Evolutionary conservation across 495 filamentous ascomycete genomes (phyloP), one percentile per base, ranked within the genome.

Genomic region (Penicillium egyptiacum): DNA sequence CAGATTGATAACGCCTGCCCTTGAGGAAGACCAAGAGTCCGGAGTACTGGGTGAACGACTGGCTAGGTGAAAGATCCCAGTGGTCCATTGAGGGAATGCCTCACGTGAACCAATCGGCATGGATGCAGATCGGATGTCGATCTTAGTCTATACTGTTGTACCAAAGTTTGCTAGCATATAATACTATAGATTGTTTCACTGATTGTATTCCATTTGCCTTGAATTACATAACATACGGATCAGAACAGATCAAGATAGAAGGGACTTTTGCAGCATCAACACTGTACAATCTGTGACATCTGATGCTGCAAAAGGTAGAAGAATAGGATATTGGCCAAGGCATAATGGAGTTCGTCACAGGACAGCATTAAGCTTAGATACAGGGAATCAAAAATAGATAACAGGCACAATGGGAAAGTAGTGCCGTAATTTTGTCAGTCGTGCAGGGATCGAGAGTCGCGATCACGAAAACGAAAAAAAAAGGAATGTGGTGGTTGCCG

Each of bases 201-300:
- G 31, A 16, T 17, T 12, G 22, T 3, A 28, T 52, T 22, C 35
- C 35, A 52, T 52, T 50, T 52, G 64, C 55, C 59, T 26, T 50
- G 47, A 54, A 69, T 67, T 71, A 69, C 66, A 69, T 66, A 66
- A 66, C 50, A 65, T 65, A 62, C 28, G 31, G 45, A 48, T 48
- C 45, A 30, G 11, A n/a, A 20, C 9, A 16, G 26, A 48, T 47
- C 45, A 25, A 56, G 64, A 65, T 49, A 20, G 55, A 59, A 56
- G 45, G 43, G 53, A 58, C 58, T 59, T 65, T 68, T 55, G 46
- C 55, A 42, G 45, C 46, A 42, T 26, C 35, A 26, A 52, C 50
- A 52, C 53, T 47, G 17, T 55, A 47, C 42, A 55, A 14, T 23
- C 28, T 50, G 17, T 28, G 39, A 39, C 30, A 14, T 47, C 53